A percentile compares a stretch with the other conserved stretches of the same genome.
Conservation (phyloP, 495 filamentous ascomycete species). For the Penicillium waksmanii region DNA sequence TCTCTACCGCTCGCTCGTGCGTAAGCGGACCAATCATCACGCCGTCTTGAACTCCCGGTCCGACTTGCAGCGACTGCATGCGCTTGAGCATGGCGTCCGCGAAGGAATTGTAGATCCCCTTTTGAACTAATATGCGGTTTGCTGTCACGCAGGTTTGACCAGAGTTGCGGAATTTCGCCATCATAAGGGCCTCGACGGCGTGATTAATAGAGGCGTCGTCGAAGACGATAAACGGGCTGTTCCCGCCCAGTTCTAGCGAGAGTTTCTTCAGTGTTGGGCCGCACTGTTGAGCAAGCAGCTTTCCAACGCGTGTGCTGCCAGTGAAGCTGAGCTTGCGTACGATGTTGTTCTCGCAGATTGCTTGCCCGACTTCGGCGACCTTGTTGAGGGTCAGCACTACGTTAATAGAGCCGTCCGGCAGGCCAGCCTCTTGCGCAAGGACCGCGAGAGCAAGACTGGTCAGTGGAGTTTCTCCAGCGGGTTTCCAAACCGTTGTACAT, state of each 20-base stretch:
- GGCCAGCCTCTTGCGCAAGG: neutral
- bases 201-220: constrained; percentile 77
- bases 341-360: neutral
- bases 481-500: constrained; percentile 18
- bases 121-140: constrained; percentile 64
- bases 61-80: constrained; percentile 68
- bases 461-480: neutral
- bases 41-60: constrained; percentile 64
- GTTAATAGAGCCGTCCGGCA: neutral
- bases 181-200: constrained; percentile 74
- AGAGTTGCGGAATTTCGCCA: constrained; percentile 55
- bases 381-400: neutral
- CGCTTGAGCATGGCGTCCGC: constrained; percentile 57
- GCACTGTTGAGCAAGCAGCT: neutral
- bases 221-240: constrained; percentile 92
- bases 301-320: constrained; percentile 5
- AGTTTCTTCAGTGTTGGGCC: neutral
- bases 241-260: constrained; percentile 61
- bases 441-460: neutral
- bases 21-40: constrained; percentile 78
- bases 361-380: neutral
- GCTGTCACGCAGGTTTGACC: constrained; percentile 65
- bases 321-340: constrained; percentile 6
- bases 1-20: constrained; percentile 67
- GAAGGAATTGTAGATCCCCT: constrained; percentile 35